These are phyloP conservation scores for Alternaria metachromatica DNA, from an alignment of 2,329 filamentous ascomycete species.

Conservation along the genomic window DNA sequence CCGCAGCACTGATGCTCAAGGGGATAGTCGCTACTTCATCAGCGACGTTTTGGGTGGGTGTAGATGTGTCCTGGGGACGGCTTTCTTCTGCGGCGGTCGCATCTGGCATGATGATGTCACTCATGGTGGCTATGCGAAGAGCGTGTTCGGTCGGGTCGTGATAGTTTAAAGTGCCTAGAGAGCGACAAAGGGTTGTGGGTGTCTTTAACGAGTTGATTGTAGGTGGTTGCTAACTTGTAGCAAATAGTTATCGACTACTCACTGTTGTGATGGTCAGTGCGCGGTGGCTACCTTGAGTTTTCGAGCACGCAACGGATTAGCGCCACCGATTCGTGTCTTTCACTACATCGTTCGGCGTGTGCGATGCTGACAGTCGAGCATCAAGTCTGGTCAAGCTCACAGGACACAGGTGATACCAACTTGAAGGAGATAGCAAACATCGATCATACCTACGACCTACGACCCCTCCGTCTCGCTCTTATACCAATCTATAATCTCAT, in stretches of 20 bases:
- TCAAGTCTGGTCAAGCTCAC: background rate
- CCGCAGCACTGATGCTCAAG: background rate
- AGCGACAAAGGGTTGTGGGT: background rate
- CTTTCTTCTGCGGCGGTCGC: background rate
- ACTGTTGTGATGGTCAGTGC: background rate
- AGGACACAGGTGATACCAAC: rapidly evolving
- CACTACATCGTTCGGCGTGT: background rate
- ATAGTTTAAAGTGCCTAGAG: rapidly evolving
- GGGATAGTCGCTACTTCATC: background rate
- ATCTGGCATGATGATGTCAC: background rate
- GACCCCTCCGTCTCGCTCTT: too few relatives aligned
- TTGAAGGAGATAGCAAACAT: background rate
- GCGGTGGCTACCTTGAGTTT: background rate
- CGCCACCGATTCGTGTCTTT: background rate
- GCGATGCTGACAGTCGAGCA: background rate
- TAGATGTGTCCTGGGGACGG: background rate
- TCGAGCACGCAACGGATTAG: background rate
- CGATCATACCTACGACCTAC: background rate
- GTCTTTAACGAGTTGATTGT: background rate
- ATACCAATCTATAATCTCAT: background rate
- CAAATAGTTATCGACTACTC: background rate
- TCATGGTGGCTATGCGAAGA: background rate
- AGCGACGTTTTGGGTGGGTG: background rate
- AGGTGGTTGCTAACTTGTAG: background rate
- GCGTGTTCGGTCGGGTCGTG: too few relatives aligned